Evolutionary conservation across 305 asterid genomes (phyloP).

Genomic region (Nicotiana rustica): DNA sequence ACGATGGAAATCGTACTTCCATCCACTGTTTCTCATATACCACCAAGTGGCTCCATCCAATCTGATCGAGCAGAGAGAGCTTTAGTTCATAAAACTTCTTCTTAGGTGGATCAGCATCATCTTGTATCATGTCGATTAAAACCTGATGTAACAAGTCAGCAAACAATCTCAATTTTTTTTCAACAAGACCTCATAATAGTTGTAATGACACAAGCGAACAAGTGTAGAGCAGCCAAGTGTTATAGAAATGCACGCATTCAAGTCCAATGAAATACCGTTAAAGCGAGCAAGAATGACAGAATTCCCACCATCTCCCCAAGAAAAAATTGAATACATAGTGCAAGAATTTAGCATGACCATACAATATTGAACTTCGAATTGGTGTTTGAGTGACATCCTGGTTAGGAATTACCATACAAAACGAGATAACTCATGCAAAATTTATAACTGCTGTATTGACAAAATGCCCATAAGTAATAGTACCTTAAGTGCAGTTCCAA

Average conservation of each 20-base stretch:
- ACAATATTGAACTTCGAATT: too few relatives aligned
- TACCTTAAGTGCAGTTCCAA: slow-evolving; percentile 96
- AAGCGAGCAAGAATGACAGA: slow-evolving; percentile 18
- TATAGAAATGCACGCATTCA: not conserved
- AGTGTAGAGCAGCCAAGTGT: not conserved
- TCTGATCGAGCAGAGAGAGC: slow-evolving; percentile 75
- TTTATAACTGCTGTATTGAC: not conserved
- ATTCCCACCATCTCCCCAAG: not conserved
- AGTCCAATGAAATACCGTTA: slow-evolving; percentile 17
- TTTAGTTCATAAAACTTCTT: slow-evolving; percentile 77
- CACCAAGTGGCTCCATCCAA: slow-evolving; percentile 85
- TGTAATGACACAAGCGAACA: not conserved
- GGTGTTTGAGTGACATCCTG: too few relatives aligned
- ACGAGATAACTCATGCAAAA: slow-evolving; percentile 11
- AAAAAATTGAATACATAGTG: not conserved
- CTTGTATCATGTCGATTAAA: slow-evolving; percentile 77
- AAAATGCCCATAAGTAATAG: slow-evolving; percentile 1
- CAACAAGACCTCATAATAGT: not conserved
- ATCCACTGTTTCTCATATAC: slow-evolving; percentile 84
- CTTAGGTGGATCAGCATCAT: slow-evolving; percentile 87
- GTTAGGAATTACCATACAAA: too few relatives aligned
- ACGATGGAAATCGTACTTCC: slow-evolving; percentile 77
- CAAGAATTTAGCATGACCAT: too few relatives aligned
- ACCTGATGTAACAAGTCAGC: slow-evolving; percentile 53
- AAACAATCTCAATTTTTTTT: not conserved